phyloP scores from a whole-genome alignment of 78 protist genomes.

The Dictyostelium citrinum region DNA sequence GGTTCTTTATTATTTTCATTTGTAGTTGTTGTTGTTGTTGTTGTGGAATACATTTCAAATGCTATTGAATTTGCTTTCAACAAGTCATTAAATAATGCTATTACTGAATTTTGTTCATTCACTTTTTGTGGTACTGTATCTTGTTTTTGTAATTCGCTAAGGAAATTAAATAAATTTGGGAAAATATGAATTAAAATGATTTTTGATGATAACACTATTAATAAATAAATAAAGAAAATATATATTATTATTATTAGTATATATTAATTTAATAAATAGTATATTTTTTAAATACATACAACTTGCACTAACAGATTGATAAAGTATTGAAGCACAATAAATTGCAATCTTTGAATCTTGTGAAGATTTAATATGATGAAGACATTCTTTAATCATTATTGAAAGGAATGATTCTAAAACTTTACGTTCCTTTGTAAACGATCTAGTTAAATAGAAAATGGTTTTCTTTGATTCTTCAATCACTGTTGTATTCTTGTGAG shows the following conservation, averaged over 20 bases:
- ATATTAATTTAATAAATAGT: not conserved
- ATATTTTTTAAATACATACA: not conserved
- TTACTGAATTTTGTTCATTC: conserved; percentile 55
- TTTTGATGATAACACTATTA: conserved; percentile 30
- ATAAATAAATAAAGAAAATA: not conserved
- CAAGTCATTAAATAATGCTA: conserved; percentile 49
- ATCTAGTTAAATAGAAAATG: conserved; percentile 27
- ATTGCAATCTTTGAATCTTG: conserved; percentile 70
- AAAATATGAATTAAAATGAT: conserved; percentile 21
- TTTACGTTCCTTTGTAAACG: not conserved
- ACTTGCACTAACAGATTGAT: conserved; percentile 53
- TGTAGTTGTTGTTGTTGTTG: too few species aligned
- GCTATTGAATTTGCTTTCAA: conserved; percentile 48
- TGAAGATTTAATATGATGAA: conserved; percentile 67
- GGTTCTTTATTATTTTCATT: not conserved
- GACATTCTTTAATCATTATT: conserved; percentile 52
- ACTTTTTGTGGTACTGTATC: conserved; percentile 41
- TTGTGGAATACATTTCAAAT: conserved; percentile 1
- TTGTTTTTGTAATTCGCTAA: not conserved
- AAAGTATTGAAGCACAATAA: conserved; percentile 62
- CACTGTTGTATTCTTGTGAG: conserved; percentile 31
- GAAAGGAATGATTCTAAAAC: conserved; percentile 26
- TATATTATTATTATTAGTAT: not conserved
- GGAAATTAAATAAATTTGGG: conserved; percentile 25
- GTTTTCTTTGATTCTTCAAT: conserved; percentile 74